A percentile compares a stretch with the other conserved stretches of the same genome.
phyloP scores from a whole-genome alignment of 805 yeast species.

The Wickerhamiella kurtzmanii region DNA sequence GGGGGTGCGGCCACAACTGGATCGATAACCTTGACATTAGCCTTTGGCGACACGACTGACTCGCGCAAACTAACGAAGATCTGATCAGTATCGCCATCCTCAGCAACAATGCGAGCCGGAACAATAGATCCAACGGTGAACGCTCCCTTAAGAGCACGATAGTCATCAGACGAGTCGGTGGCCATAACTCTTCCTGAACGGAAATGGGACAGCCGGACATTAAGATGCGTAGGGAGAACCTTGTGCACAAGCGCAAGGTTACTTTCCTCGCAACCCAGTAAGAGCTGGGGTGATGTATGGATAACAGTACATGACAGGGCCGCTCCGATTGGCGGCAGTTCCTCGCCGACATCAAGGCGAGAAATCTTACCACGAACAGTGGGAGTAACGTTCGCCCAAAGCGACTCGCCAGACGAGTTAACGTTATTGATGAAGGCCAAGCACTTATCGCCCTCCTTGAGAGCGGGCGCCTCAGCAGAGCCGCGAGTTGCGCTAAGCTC shows the following conservation, averaged over 20 bases:
- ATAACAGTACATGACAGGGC: constrained; percentile 49
- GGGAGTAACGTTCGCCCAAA: constrained; percentile 63
- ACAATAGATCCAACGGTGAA: constrained; percentile 38
- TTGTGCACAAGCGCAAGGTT: constrained; percentile 52
- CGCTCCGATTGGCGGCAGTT: constrained; percentile 54
- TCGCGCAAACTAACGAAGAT: constrained; percentile 5
- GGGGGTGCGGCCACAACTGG: constrained; percentile 4
- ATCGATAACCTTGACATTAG: constrained; percentile 28
- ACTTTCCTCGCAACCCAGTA: constrained; percentile 33
- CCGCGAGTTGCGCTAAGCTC: constrained; percentile 49
- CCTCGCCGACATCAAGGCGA: constrained; percentile 47
- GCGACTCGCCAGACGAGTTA: constrained; percentile 34
- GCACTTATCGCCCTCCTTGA: constrained; percentile 33
- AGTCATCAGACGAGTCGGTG: constrained; percentile 68
- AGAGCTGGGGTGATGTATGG: constrained; percentile 31
- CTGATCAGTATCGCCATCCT: constrained; percentile 4
- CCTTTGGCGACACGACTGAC: not conserved
- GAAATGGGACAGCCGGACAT: constrained; percentile 55
- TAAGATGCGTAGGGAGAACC: constrained; percentile 44
- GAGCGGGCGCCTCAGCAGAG: constrained; percentile 24
- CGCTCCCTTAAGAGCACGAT: constrained; percentile 27
- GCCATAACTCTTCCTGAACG: constrained; percentile 52
- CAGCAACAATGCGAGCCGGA: constrained; percentile 28
- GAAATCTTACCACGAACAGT: constrained; percentile 52
- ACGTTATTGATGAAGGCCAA: constrained; percentile 54